Evolutionary conservation across 306 rosid genomes (phyloP).

Genomic region (Inga oerstediana): DNA sequence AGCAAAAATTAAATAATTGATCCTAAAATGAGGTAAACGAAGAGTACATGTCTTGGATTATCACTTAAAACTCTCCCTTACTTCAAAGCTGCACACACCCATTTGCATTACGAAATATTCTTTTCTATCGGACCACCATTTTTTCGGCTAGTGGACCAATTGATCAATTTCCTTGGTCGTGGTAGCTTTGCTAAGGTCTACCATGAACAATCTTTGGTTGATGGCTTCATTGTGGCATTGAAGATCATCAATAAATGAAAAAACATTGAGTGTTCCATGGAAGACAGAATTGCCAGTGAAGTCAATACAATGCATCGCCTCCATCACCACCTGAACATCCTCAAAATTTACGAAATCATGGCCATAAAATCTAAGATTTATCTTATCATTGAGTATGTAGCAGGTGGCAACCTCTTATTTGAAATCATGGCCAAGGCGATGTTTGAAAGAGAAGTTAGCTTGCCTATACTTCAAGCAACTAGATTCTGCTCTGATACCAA

Average conservation of each 20-base stretch:
- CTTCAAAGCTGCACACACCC: no score
- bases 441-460: conserved; percentile 47
- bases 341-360: conserved; percentile 74
- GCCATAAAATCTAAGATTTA: conserved; percentile 85
- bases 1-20: no score
- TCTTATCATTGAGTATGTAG: conserved; percentile 77
- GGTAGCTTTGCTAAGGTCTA: conserved; percentile 89
- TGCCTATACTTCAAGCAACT: conserved; percentile 77
- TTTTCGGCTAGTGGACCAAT: background rate
- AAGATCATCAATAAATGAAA: conserved; percentile 76
- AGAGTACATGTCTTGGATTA: no score
- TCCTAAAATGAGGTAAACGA: no score
- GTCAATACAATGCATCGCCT: conserved; percentile 82
- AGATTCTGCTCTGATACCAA: conserved; percentile 51
- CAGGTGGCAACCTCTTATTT: conserved; percentile 70
- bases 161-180: conserved; percentile 63
- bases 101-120: no score
- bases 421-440: conserved; percentile 46
- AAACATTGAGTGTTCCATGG: conserved; percentile 57
- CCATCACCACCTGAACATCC: conserved; percentile 73
- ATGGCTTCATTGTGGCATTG: conserved; percentile 61
- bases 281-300: conserved; percentile 71
- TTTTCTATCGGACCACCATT: no score
- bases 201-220: conserved; percentile 53
- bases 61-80: no score